These are phyloP conservation scores for Pseudomassariella vexata DNA, from an alignment of 2,329 filamentous ascomycete genomes.

Conservation along the genomic window DNA sequence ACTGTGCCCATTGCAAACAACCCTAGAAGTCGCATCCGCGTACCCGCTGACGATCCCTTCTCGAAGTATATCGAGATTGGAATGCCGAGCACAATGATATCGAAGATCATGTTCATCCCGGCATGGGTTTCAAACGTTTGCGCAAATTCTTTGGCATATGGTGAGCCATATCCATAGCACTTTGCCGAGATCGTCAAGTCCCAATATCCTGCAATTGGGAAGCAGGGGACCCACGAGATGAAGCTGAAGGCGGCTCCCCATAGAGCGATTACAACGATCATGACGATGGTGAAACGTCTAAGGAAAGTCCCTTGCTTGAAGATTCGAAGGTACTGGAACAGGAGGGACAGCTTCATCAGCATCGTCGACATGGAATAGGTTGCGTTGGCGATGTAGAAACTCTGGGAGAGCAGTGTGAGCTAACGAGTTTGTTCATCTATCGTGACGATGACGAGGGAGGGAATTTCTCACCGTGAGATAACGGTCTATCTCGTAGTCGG, in stretches of 20 bases:
- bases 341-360: conserved; percentile 20
- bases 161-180: conserved; percentile 3
- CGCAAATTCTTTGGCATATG: neutral
- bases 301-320: too few species aligned
- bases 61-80: too few species aligned
- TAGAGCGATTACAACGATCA: neutral
- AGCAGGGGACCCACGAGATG: conserved; percentile 3
- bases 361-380: conserved; percentile 17
- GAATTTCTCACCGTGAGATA: conserved; percentile 12
- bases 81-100: conserved; percentile 1
- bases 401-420: conserved; percentile 7
- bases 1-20: too few species aligned
- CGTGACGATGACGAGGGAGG: neutral
- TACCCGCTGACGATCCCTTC: too few species aligned
- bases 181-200: too few species aligned
- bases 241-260: neutral
- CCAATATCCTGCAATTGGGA: conserved; percentile 1
- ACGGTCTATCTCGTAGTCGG: conserved; percentile 1
- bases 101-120: conserved; percentile 1
- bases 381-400: conserved; percentile 17
- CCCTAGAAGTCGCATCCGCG: too few species aligned
- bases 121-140: conserved; percentile 1
- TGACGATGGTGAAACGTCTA: neutral
- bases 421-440: neutral
- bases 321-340: conserved; percentile 21